Percentiles rank a stretch among this genome's conserved stretches.
Conservation (phyloP, 2,329 filamentous ascomycete genomes). For the Botryotinia calthae region DNA sequence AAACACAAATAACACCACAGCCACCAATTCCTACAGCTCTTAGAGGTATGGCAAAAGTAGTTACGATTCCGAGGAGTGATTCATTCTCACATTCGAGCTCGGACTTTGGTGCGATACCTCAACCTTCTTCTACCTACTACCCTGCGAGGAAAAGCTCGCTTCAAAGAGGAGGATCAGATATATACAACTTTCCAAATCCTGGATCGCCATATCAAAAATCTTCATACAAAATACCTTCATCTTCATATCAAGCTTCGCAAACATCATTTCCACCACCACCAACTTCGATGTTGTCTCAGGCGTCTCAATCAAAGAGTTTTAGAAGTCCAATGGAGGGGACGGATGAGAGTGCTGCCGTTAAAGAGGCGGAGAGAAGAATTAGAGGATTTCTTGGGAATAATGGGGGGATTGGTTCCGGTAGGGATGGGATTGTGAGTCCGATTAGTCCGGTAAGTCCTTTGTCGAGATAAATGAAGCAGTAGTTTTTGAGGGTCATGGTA, state of each 20-base stretch:
- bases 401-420: neutral
- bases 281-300: neutral
- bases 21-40: neutral
- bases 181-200: neutral
- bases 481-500: neutral
- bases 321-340: slow-evolving; percentile 7
- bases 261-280: neutral
- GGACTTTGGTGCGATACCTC: neutral
- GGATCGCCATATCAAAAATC: neutral
- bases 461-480: neutral
- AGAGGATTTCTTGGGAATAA: slow-evolving; percentile 7
- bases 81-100: neutral
- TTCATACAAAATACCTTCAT: neutral
- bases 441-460: slow-evolving; percentile 1
- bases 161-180: neutral
- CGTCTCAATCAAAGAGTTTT: neutral
- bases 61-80: neutral
- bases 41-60: slow-evolving; percentile 2
- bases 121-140: neutral
- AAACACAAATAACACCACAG: neutral
- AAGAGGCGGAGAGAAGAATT: slow-evolving; percentile 12
- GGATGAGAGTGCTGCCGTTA: slow-evolving; percentile 10
- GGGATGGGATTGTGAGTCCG: neutral
- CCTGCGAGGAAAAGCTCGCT: neutral
- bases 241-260: neutral